Percentiles rank a stretch among this genome's conserved stretches.
phyloP scores from a whole-genome alignment of 1,139 yeast genomes.

The Kodamaea ohmeri region DNA sequence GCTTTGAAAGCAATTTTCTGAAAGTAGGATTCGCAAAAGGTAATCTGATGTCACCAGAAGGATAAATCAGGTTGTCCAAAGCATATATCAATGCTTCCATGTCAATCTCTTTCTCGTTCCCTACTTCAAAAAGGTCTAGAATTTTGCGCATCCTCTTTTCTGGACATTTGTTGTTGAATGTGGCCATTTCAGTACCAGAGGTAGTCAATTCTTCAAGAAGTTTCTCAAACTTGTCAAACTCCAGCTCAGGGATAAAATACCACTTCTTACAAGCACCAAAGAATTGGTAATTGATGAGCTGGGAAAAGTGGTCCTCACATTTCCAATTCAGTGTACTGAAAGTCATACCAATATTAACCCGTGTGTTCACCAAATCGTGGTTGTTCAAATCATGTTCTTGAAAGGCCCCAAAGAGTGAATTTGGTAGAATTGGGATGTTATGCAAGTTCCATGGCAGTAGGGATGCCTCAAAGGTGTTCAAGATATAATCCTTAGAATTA shows the following conservation, averaged over 20 bases:
- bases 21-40: conserved; percentile 25
- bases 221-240: conserved; percentile 59
- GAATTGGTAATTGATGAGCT: conserved; percentile 64
- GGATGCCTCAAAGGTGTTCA: conserved; percentile 22
- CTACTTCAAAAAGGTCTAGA: conserved; percentile 8
- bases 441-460: conserved; percentile 69
- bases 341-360: conserved; percentile 54
- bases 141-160: conserved; percentile 19
- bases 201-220: conserved; percentile 26
- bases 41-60: conserved; percentile 25
- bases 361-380: conserved; percentile 30
- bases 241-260: conserved; percentile 76
- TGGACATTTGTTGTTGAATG: conserved; percentile 24
- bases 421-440: conserved; percentile 56
- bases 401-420: conserved; percentile 48
- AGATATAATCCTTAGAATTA: conserved; percentile 23
- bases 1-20: conserved; percentile 23
- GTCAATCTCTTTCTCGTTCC: conserved; percentile 23
- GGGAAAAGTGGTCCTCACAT: conserved; percentile 73
- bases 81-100: conserved; percentile 23
- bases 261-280: conserved; percentile 71
- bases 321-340: conserved; percentile 74
- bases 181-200: conserved; percentile 16
- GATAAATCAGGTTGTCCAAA: conserved; percentile 31
- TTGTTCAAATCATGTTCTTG: conserved; percentile 42